These are phyloP conservation scores for Alternaria viburni DNA, from an alignment of 2,329 filamentous ascomycete genomes.

Conservation along the genomic window DNA sequence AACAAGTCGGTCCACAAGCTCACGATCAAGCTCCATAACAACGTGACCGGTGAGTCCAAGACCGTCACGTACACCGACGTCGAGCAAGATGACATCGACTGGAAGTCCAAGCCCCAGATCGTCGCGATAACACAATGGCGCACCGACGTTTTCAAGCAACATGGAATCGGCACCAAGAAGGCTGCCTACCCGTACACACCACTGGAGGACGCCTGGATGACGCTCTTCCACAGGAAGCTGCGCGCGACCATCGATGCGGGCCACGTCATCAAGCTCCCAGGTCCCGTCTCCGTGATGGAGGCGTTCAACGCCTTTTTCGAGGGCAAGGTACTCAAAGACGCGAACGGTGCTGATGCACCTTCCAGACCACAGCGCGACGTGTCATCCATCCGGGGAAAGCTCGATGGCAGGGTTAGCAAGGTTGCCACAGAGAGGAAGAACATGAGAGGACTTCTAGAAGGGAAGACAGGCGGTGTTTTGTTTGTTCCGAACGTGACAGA, in stretches of 20 bases:
- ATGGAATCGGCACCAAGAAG: slow-evolving; percentile 1
- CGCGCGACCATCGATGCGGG: slow-evolving; percentile 4
- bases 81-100: slow-evolving; percentile 2
- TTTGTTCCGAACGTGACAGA: slow-evolving; percentile 16
- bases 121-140: slow-evolving; percentile 5
- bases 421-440: not conserved
- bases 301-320: slow-evolving; percentile 1
- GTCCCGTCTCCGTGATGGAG: not conserved
- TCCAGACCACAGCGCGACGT: not conserved
- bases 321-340: not conserved
- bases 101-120: slow-evolving; percentile 3
- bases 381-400: not conserved
- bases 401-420: not conserved
- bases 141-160: not conserved
- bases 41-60: not conserved
- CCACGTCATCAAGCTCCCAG: not conserved
- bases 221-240: slow-evolving; percentile 17
- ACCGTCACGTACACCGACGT: not conserved
- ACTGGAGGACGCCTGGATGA: slow-evolving; percentile 22
- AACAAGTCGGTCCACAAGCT: not conserved
- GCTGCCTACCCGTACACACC: not conserved
- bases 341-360: not conserved
- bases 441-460: not conserved
- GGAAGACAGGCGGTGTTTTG: not conserved
- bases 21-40: not conserved